These are phyloP conservation scores for Talaromyces proteolyticus DNA, from an alignment of 495 filamentous ascomycete genomes.

Conservation along the genomic window DNA sequence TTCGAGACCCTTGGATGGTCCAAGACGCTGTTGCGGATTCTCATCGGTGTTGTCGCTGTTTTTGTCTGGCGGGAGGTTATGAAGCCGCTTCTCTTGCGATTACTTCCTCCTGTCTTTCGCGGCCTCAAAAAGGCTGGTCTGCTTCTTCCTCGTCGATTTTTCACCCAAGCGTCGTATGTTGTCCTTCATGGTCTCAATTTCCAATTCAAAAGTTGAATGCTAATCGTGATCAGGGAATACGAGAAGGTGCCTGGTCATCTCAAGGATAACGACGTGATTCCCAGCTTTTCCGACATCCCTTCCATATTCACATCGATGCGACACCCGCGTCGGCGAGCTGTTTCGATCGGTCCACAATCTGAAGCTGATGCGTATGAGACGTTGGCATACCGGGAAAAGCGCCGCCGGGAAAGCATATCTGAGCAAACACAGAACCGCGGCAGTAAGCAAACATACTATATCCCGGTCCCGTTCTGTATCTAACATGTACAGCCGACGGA, in stretches of 20 bases:
- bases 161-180: constrained; percentile 76
- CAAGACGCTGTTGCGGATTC: constrained; percentile 55
- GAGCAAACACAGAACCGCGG: neutral
- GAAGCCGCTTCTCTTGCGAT: constrained; percentile 73
- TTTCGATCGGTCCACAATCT: constrained; percentile 91
- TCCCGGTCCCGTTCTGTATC: too few species aligned
- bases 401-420: constrained; percentile 66
- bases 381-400: constrained; percentile 82
- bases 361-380: constrained; percentile 95
- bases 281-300: constrained; percentile 77
- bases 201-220: neutral
- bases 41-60: constrained; percentile 74
- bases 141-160: constrained; percentile 77
- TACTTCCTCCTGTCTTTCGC: constrained; percentile 81
- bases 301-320: constrained; percentile 71
- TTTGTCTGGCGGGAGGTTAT: constrained; percentile 84
- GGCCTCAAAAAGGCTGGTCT: constrained; percentile 74
- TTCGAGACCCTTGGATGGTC: constrained; percentile 56
- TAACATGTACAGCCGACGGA: neutral
- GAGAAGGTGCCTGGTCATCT: constrained; percentile 71
- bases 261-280: constrained; percentile 81
- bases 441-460: neutral
- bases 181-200: neutral
- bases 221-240: constrained; percentile 56
- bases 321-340: constrained; percentile 70